These are phyloP conservation scores for Epichloe baconii DNA, from an alignment of 2,329 filamentous ascomycete species.

Conservation along the genomic window DNA sequence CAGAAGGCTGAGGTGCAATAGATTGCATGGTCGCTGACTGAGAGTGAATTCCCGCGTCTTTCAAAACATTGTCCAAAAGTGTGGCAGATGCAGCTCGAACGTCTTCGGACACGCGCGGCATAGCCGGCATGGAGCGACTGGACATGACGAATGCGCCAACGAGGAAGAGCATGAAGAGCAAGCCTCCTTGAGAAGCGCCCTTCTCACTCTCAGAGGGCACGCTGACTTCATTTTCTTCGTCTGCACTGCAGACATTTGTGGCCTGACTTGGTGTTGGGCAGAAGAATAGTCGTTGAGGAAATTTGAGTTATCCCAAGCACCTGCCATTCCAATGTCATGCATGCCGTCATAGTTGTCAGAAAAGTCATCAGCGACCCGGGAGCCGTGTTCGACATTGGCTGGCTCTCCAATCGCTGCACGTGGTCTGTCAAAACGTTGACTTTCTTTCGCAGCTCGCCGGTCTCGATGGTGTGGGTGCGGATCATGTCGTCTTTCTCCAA, in stretches of 20 bases:
- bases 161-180: conserved; percentile 91
- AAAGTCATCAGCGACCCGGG: conserved; percentile 44
- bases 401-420: conserved; percentile 55
- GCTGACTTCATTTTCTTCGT: conserved; percentile 33
- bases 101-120: conserved; percentile 69
- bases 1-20: conserved; percentile 39
- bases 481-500: conserved; percentile 90
- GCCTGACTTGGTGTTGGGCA: conserved; percentile 46
- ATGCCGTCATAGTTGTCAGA: conserved; percentile 65
- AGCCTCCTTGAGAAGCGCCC: conserved; percentile 60
- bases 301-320: conserved; percentile 62
- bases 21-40: conserved; percentile 29
- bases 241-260: conserved; percentile 38
- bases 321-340: conserved; percentile 70
- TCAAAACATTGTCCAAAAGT: conserved; percentile 68
- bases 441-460: conserved; percentile 84
- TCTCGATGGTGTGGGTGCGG: conserved; percentile 76
- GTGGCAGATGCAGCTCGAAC: conserved; percentile 66
- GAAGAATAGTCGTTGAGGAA: conserved; percentile 61
- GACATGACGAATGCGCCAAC: conserved; percentile 94
- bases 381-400: conserved; percentile 24
- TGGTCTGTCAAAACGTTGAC: conserved; percentile 68
- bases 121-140: conserved; percentile 58
- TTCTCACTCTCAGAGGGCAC: conserved; percentile 41
- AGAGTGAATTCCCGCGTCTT: conserved; percentile 54